phyloP scores from a whole-genome alignment of 73 alveolate genomes.

The Tetrahymena borealis region DNA sequence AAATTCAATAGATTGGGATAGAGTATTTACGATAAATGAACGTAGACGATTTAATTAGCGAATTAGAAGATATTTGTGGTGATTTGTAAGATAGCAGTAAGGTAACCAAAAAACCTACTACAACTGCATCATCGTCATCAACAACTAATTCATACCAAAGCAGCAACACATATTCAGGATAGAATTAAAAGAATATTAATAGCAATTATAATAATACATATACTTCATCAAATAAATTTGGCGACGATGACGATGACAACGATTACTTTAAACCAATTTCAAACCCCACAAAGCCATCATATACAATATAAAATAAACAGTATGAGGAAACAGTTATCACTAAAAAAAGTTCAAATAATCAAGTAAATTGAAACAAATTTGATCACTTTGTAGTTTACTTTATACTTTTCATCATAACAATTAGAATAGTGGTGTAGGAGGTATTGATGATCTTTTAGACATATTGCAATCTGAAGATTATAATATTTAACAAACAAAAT shows the following conservation, averaged over 20 bases:
- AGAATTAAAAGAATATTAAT: no score
- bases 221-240: not conserved
- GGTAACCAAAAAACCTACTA: not conserved
- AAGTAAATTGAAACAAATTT: not conserved
- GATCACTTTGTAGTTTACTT: not conserved
- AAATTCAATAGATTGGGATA: not conserved
- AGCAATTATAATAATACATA: not conserved
- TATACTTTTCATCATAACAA: not conserved
- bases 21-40: not conserved
- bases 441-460: not conserved
- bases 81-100: not conserved
- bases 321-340: not conserved
- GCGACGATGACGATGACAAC: not conserved
- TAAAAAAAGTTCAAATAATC: not conserved
- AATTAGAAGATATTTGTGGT: not conserved
- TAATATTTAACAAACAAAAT: not conserved
- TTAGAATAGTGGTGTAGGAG: not conserved
- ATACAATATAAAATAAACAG: not conserved
- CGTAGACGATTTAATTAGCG: not conserved
- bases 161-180: no score
- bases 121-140: not conserved
- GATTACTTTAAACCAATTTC: not conserved
- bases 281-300: not conserved
- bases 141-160: no score
- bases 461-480: not conserved